phyloP scores from a whole-genome alignment of 2,329 filamentous ascomycete genomes.

The Aspergillus sp. region DNA sequence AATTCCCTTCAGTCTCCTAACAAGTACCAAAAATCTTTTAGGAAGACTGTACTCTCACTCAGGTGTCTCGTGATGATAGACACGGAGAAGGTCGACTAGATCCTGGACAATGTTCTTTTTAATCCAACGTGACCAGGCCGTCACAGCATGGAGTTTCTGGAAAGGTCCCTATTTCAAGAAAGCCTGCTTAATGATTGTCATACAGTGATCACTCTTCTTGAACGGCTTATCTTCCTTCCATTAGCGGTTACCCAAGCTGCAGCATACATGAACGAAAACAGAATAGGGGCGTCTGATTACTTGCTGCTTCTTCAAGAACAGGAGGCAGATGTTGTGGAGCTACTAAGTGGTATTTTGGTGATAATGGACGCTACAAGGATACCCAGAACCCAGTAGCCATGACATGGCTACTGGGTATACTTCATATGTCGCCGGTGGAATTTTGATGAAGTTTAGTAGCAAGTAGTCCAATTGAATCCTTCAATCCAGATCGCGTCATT shows the following conservation, averaged over 20 bases:
- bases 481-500: too few species aligned
- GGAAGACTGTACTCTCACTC: too few species aligned
- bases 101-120: too few species aligned
- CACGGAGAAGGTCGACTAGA: too few species aligned
- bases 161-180: constrained; percentile 1
- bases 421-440: too few species aligned
- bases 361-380: background rate
- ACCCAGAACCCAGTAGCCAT: background rate
- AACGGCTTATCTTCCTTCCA: background rate
- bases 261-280: background rate
- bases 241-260: background rate
- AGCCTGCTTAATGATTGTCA: background rate
- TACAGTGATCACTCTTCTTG: background rate
- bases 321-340: background rate
- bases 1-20: too few species aligned
- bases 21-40: too few species aligned
- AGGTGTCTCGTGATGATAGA: too few species aligned
- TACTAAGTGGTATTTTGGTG: background rate
- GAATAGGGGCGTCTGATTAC: background rate
- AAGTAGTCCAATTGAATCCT: too few species aligned
- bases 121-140: too few species aligned
- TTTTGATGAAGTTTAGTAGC: too few species aligned
- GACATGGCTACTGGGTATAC: background rate
- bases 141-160: constrained; percentile 4
- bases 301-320: background rate